Base-by-base conservation (phyloP, 805 yeast species). In the Hanseniaspora osmophila region DNA sequence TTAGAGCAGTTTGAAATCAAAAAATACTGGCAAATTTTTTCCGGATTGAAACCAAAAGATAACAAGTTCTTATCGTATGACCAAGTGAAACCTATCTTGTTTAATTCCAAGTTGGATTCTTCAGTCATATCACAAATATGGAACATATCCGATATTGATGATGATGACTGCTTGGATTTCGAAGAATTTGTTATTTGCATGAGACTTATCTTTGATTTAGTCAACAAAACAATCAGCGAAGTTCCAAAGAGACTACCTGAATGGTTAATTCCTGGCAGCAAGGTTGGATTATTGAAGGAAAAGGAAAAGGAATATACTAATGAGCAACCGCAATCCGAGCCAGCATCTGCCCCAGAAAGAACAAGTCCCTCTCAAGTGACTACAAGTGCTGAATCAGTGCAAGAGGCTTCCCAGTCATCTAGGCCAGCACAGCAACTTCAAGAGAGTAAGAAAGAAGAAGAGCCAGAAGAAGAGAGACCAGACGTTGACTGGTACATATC, bases 161-260 rank as follows among this genome's bases (percentile, higher is more conserved):
- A 78, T 40, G 98, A 92, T 62, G 96, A 95, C 10, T 69, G 71
- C 52, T 70, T 92, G 54, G 99, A 92, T 63, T 92, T 92, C 61
- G 99, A 92, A 64, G 99, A 92, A 66, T 92, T 92, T 63, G 92
- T 96, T 59, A 85, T 92, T 51, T 90, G 96, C 44, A 92, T 92
- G 99, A 74, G 97, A 53, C 71, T 92, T 46, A 84, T 90, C 40
- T 92, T 87, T 59, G 98, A 92, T 60, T 62, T 82, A 59, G 90
- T 92, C 45, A 88, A 92, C 62, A 85, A 88, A 15, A 73, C 72
- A 33, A 60, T 67, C 42, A 67, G 70, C 15, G 62, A 67, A 16
- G 68, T 88, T 6, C 98, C 98, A 1, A 61, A 66, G 19, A 70
- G 71, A 42, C 69, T 92, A 47, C 99, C 99, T 1, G 77, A 74